Evolutionary conservation across 805 yeast genomes (phyloP).

Genomic region (Metschnikowia gelsemii): DNA sequence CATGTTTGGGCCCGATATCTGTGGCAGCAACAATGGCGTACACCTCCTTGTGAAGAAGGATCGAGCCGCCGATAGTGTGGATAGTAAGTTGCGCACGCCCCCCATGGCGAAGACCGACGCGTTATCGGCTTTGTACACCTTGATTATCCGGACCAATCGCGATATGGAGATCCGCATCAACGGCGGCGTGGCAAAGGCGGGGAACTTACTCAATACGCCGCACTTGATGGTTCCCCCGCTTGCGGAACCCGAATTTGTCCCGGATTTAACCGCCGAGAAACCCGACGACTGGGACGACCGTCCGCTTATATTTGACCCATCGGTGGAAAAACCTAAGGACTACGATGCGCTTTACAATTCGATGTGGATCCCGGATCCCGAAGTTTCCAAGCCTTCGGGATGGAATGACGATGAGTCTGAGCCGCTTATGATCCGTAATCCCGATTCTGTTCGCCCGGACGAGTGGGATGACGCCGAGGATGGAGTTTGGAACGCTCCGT

Average conservation of each 20-base stretch:
- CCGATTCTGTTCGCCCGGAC: constrained; percentile 63
- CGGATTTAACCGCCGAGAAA: constrained; percentile 57
- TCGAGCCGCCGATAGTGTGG: constrained; percentile 54
- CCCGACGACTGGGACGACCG: constrained; percentile 86
- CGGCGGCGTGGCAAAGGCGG: constrained; percentile 71
- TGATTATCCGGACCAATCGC: constrained; percentile 63
- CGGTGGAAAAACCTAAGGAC: constrained; percentile 69
- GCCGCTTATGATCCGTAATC: constrained; percentile 61
- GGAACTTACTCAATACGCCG: constrained; percentile 55
- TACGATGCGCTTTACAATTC: constrained; percentile 77
- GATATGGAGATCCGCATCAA: constrained; percentile 79
- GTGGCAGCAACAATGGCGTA: constrained; percentile 78
- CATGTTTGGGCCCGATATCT: constrained; percentile 94
- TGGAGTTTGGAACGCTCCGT: constrained; percentile 79
- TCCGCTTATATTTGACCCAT: constrained; percentile 58
- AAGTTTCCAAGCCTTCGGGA: constrained; percentile 64
- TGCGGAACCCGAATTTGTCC: constrained; percentile 61
- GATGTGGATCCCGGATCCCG: constrained; percentile 60
- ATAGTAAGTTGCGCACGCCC: constrained; percentile 65
- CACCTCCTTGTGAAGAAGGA: constrained; percentile 70
- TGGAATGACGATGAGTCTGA: constrained; percentile 67
- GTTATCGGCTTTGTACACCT: constrained; percentile 69
- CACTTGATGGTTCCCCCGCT: constrained; percentile 62
- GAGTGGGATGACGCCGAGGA: constrained; percentile 91
- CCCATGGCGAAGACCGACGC: constrained; percentile 63